Evolutionary conservation across 495 filamentous ascomycete genomes (phyloP), one percentile per base, ranked within the genome.

Genomic region (Podospora australis): DNA sequence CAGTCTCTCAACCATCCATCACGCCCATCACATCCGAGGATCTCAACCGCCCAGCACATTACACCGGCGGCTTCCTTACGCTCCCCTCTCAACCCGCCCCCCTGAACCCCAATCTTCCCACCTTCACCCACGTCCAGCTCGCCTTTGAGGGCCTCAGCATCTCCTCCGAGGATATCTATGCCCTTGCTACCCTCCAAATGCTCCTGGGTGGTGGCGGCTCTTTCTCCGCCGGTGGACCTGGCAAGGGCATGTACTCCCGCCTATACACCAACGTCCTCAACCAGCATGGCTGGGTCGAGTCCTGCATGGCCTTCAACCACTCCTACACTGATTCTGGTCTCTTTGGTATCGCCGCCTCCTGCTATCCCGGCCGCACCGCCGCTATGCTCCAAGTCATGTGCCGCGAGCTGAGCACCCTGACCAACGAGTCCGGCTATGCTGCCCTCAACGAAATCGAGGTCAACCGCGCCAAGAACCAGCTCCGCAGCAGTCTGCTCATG

Each of bases 181-280:
- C 92, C 30, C 79, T 96, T 21, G 92, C 92, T 20, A 95, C 90
- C n/a, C 75, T 99, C 0, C 94, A 96, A 64, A 96, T 88, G 3
- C 84, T 99, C 25, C 85, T 99, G 20, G 92, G 92, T 35, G 92
- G 92, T 6, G 92, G 92, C 45, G 94, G 94, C 13, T 95, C 89
- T 46, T 99, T 99, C 72, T 90, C 84, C n/a, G 92, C 92, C 32
- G 92, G 92, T 54, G 92, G 92, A 2, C 92, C 92, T 16, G 92
- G 92, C 39, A 99, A 99, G 72, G 92, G 92, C 50, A 97, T 98
- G 92, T 97, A 96, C 71, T 91, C 87, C 14, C 86, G 94, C 5
- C 79, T 97, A 23, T 98, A 95, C 73, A 97, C 89, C 49, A 94
- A 96, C 66, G 90, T 96, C 8, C 80, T 98, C 39, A 98, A 98